Evolutionary conservation across 139 green algal species (phyloP).

Genomic region (Ostreobium quekettii): DNA sequence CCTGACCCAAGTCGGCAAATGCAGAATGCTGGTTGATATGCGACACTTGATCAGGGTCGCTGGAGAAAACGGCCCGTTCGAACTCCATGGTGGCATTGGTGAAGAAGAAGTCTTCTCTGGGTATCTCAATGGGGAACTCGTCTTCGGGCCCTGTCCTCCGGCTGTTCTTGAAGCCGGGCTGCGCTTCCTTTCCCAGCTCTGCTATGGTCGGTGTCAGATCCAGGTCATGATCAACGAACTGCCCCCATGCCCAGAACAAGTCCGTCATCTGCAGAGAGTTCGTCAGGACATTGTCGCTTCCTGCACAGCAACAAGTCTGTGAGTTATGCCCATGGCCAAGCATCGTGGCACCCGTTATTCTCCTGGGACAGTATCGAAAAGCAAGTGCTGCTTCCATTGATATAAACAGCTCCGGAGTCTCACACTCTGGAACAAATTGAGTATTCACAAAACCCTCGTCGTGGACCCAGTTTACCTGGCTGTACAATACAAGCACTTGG

Average conservation of each 20-base stretch:
- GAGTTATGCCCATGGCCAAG: too few relatives aligned
- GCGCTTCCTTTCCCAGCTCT: constrained; percentile 3
- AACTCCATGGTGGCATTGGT: too few relatives aligned
- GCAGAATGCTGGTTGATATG: constrained; percentile 17
- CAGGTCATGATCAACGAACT: constrained; percentile 19
- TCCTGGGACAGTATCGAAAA: too few relatives aligned
- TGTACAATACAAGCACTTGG: constrained; percentile 1
- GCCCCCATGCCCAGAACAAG: constrained; percentile 16
- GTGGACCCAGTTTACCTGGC: neutral
- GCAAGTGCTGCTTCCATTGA: neutral
- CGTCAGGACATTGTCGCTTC: constrained; percentile 2
- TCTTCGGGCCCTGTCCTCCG: neutral
- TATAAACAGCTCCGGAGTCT: too few relatives aligned
- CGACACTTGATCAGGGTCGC: neutral
- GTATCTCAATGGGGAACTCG: constrained; percentile 3
- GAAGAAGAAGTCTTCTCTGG: constrained; percentile 3
- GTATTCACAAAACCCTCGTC: too few relatives aligned
- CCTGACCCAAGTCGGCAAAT: constrained; percentile 9
- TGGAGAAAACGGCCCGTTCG: constrained; percentile 5
- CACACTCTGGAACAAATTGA: too few relatives aligned
- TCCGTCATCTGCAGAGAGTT: constrained; percentile 10
- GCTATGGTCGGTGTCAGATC: constrained; percentile 14
- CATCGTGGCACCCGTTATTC: too few relatives aligned
- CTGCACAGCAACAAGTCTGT: neutral
- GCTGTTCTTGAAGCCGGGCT: constrained; percentile 12